phyloP scores from a whole-genome alignment of 108 stramenopile species.

The Discostella pseudostelligera region DNA sequence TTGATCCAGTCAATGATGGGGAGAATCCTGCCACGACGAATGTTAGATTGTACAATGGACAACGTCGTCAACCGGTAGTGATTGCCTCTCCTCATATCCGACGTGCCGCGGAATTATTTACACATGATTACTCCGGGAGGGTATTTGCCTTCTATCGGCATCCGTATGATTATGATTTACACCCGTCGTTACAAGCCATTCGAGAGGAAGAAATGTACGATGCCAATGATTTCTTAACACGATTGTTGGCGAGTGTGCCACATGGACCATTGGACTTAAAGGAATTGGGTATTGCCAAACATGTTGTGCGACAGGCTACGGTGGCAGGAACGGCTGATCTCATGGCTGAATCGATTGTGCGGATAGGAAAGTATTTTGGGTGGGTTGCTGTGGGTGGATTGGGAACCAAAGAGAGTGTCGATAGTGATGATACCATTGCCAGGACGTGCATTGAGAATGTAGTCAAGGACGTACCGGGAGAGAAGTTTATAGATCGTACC shows the following conservation, averaged over 20 bases:
- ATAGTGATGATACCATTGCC: slow-evolving; percentile 25
- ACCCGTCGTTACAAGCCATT: slow-evolving; percentile 32
- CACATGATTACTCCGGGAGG: slow-evolving; percentile 46
- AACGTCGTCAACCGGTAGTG: slow-evolving; percentile 31
- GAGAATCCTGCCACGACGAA: neutral
- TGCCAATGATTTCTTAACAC: slow-evolving; percentile 42
- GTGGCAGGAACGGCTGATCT: slow-evolving; percentile 40
- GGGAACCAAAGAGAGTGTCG: slow-evolving; percentile 36
- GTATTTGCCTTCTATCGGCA: slow-evolving; percentile 51
- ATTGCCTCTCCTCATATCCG: slow-evolving; percentile 51
- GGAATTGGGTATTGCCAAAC: slow-evolving; percentile 52
- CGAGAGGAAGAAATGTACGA: slow-evolving; percentile 26
- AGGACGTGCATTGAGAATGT: slow-evolving; percentile 41
- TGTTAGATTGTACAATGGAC: slow-evolving; percentile 36
- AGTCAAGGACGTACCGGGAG: slow-evolving; percentile 20
- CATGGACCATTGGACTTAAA: slow-evolving; percentile 44
- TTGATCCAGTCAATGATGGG: neutral
- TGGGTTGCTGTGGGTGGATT: slow-evolving; percentile 38
- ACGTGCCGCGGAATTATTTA: slow-evolving; percentile 47
- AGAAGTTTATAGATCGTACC: slow-evolving; percentile 48
- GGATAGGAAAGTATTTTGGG: slow-evolving; percentile 45
- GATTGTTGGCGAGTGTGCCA: slow-evolving; percentile 37
- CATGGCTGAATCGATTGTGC: slow-evolving; percentile 42
- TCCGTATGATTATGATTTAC: slow-evolving; percentile 56
- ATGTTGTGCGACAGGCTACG: slow-evolving; percentile 47